phyloP scores from a whole-genome alignment of 768 basidiomycete genomes.

The Kwoniella newhampshirensis region DNA sequence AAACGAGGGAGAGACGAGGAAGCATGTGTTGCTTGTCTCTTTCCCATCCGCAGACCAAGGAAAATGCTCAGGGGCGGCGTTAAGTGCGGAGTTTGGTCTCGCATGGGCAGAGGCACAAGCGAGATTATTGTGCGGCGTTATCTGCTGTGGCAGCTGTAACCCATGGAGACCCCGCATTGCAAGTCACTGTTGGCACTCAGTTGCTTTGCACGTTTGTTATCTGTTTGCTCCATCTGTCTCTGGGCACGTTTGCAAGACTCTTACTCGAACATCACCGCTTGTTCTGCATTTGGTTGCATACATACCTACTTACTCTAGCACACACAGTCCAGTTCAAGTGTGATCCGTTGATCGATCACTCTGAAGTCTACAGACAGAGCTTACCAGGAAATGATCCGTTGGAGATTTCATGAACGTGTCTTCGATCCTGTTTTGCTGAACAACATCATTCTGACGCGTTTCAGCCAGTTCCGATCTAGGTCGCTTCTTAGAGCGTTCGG shows the following conservation, averaged over 20 bases:
- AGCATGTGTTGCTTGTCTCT: neutral
- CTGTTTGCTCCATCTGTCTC: no score
- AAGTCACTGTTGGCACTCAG: no score
- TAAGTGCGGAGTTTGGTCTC: neutral
- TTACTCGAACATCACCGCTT: no score
- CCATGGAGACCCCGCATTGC: neutral
- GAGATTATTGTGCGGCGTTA: neutral
- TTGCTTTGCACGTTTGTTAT: no score
- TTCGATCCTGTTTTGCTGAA: neutral
- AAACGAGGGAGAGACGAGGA: neutral
- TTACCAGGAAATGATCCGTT: no score
- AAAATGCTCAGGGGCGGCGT: neutral
- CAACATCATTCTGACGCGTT: conserved; percentile 1
- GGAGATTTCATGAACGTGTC: neutral
- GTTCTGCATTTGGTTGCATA: no score
- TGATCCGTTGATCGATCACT: no score
- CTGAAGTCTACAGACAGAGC: no score
- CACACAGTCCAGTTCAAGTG: no score
- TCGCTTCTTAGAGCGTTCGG: neutral
- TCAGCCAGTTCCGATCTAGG: neutral
- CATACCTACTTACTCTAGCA: no score
- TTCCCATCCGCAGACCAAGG: no score
- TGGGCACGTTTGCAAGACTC: conserved; percentile 2
- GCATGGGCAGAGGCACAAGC: neutral
- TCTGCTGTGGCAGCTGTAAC: neutral